Base-by-base conservation (phyloP, 169 alveolate genomes). In the Plasmodium berghei region DNA sequence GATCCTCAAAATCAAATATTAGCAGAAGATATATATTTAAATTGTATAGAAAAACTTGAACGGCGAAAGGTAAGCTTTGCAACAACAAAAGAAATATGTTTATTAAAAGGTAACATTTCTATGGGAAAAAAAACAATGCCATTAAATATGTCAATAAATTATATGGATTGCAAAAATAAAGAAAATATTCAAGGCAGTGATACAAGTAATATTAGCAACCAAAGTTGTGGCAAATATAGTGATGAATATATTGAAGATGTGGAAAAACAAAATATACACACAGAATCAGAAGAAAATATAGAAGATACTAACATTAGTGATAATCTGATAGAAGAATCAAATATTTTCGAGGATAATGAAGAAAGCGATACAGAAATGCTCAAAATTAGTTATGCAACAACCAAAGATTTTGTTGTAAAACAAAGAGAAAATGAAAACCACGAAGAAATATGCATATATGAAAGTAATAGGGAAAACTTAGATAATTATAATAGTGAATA, bases 31-130 rank as follows among this genome's bases (percentile, higher is more conserved):
- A 34, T 34, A 34, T 28, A 73, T 34, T 34, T 18, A 10, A 63
- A 26, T 3, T 55, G 64, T 63, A 62, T 49, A 67, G 90, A 83
- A 83, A 83, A 83, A 69, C 20, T 62, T n/a, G 64, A 67, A 62
- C 20, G 90, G 9, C 67, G 90, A 22, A 83, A 83, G 34, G 90
- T 83, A 46, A 83, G 90, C 18, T 83, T 83, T 67, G 90, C 90
- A 20, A 67, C 85, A 18, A 83, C 77, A 45, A 83, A 83, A 61
- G 90, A 83, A 48, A 67, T 83, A 42, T 69, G 70, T 16, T 61
- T 83, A 48, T 66, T 83, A 46, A 72, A 66, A 54, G 75, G 69
- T 55, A 46, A 72, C 40, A 20, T 48, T 8, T 46, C 90, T n/a
- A 56, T 83, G 48, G 73, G 67, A 28, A 67, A 80, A 18, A 83